Evolutionary conservation across 2,329 filamentous ascomycete species (phyloP), one percentile per base, ranked within the genome.

Genomic region (Tolypocladium ovalisporum): DNA sequence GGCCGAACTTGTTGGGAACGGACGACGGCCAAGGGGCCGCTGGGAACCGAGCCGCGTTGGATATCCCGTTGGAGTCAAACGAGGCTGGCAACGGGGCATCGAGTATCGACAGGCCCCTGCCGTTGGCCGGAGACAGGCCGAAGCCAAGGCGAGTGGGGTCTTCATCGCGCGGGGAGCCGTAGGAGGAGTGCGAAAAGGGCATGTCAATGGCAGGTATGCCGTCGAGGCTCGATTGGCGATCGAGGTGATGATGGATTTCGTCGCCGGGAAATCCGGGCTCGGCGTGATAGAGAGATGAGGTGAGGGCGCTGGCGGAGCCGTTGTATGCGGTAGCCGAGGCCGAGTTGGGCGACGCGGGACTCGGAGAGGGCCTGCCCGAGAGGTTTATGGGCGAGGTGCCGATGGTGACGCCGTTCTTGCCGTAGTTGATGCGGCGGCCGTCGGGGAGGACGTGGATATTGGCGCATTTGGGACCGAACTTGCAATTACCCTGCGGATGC

Each of bases 401-500:
- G 72, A 82, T 84, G 60, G 78, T 88, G 77, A 80, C 88, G 76
- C 82, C 82, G 67, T 83, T 83, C 69, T 85, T 85, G 66, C 83
- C 80, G 66, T 87, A 87, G 73, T 97, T 97, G 70, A 97, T 90
- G 69, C 93, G 85, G 66, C 90, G 86, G 59, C 94, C 94, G 73
- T 97, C 92, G 64, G 92, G 91, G 54, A 97, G 86, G 67, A 97
- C 88, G 73, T 99, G 94, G 63, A 95, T 90, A 69, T 97, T 90
- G 68, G 93, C 93, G 79, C 94, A 99, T 75, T 97, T 97, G 62
- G 90, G 89, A 61, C 94, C 94, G 71, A 97, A 99, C 73, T 97
- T 97, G 85, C 94, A 99, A 75, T 97, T 97, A 64, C 94, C 94
- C 90, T 97, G 57, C 39, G 13, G 19, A 12, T 15, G 37, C 42